These are phyloP conservation scores for Xylariaceae sp. DNA, from an alignment of 2,329 filamentous ascomycete genomes.

Conservation along the genomic window DNA sequence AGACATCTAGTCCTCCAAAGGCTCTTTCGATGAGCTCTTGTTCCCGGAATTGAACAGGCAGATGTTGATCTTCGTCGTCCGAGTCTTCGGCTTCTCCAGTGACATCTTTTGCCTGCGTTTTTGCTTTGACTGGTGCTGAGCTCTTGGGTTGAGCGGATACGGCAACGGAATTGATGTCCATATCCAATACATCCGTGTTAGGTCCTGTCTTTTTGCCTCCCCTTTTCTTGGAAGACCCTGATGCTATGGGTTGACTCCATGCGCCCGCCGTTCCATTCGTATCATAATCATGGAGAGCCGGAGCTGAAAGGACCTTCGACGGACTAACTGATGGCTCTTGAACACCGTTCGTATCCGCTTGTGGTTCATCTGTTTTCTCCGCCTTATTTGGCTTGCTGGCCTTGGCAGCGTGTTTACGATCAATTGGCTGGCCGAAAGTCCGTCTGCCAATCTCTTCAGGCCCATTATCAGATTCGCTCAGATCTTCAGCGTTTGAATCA, in stretches of 20 bases:
- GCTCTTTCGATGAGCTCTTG: slow-evolving; percentile 71
- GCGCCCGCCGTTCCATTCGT: slow-evolving; percentile 28
- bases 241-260: slow-evolving; percentile 29
- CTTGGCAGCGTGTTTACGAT: slow-evolving; percentile 25
- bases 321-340: slow-evolving; percentile 24
- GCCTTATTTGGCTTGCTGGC: slow-evolving; percentile 29
- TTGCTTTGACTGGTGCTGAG: slow-evolving; percentile 24
- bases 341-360: slow-evolving; percentile 37
- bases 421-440: slow-evolving; percentile 55
- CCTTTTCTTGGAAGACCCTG: slow-evolving; percentile 26
- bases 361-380: slow-evolving; percentile 37
- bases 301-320: slow-evolving; percentile 25
- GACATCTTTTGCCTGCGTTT: slow-evolving; percentile 30
- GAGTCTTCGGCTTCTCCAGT: slow-evolving; percentile 33
- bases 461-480: slow-evolving; percentile 48
- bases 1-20: slow-evolving; percentile 84
- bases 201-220: slow-evolving; percentile 26
- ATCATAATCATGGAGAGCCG: slow-evolving; percentile 13
- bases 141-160: slow-evolving; percentile 22
- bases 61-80: slow-evolving; percentile 47
- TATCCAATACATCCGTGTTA: slow-evolving; percentile 26
- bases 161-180: slow-evolving; percentile 29
- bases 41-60: slow-evolving; percentile 57
- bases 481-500: slow-evolving; percentile 54
- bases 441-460: slow-evolving; percentile 62